Conservation (phyloP, 2,329 filamentous ascomycete species). For the Paraconiothyrium sp. region DNA sequence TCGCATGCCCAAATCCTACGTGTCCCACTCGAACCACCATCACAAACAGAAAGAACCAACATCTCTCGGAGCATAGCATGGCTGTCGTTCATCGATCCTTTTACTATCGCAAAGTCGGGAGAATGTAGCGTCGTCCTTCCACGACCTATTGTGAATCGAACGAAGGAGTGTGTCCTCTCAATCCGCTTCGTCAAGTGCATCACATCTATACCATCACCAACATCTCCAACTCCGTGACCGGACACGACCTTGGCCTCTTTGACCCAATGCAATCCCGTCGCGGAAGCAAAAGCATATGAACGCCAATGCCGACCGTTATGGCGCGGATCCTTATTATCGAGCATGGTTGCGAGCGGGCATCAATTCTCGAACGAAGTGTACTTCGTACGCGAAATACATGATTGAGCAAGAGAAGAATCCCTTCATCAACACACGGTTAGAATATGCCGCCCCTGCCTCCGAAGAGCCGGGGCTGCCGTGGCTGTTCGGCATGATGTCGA, state of each 20-base stretch:
- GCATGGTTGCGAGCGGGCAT: conserved; percentile 37
- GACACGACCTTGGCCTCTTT: conserved; percentile 32
- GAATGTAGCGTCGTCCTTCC: conserved; percentile 18
- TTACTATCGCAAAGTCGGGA: conserved; percentile 16
- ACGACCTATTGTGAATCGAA: conserved; percentile 15
- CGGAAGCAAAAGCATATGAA: conserved; percentile 31
- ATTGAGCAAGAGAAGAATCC: conserved; percentile 36
- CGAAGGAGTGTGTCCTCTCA: conserved; percentile 18
- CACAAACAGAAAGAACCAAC: not conserved
- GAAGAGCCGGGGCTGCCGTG: conserved; percentile 11
- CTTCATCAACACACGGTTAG: conserved; percentile 33
- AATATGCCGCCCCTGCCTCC: conserved; percentile 25
- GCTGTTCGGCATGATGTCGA: conserved; percentile 22
- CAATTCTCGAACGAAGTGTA: conserved; percentile 31
- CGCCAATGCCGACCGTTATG: conserved; percentile 32
- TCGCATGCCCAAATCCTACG: conserved; percentile 34
- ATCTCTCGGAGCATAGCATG: conserved; percentile 2
- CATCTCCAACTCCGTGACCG: conserved; percentile 25
- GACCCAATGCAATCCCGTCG: conserved; percentile 37
- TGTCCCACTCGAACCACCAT: conserved; percentile 15
- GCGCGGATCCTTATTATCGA: conserved; percentile 36
- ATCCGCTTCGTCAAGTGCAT: conserved; percentile 3
- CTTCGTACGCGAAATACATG: conserved; percentile 37
- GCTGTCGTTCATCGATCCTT: conserved; percentile 32
- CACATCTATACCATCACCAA: conserved; percentile 24